phyloP scores from a whole-genome alignment of 2,329 filamentous ascomycete species.

The Fusarium dimerum region DNA sequence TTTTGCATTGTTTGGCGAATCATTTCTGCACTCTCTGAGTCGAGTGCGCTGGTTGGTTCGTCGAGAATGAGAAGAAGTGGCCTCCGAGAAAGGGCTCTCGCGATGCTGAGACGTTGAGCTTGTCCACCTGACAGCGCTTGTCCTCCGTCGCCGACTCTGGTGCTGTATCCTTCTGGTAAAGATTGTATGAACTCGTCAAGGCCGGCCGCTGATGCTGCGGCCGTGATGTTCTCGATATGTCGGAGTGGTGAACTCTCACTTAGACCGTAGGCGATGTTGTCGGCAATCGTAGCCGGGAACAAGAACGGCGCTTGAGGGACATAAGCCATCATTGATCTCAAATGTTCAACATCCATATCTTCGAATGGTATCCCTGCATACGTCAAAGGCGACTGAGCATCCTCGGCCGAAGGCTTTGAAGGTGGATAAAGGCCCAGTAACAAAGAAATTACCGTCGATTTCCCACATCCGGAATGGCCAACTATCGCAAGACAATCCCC shows the following conservation, averaged over 20 bases:
- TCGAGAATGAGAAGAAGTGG: slow-evolving; percentile 79
- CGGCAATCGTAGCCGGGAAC: slow-evolving; percentile 74
- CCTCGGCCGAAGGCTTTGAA: not conserved
- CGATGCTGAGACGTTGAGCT: slow-evolving; percentile 78
- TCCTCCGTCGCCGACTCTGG: slow-evolving; percentile 75
- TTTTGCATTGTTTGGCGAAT: slow-evolving; percentile 63
- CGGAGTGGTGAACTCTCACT: slow-evolving; percentile 53
- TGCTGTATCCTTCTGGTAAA: slow-evolving; percentile 62
- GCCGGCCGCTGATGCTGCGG: slow-evolving; percentile 59
- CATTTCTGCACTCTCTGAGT: slow-evolving; percentile 64
- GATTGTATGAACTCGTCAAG: slow-evolving; percentile 77
- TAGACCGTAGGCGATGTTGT: slow-evolving; percentile 84
- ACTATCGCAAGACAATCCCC: slow-evolving; percentile 76
- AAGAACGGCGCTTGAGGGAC: slow-evolving; percentile 73
- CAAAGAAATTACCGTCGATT: slow-evolving; percentile 78
- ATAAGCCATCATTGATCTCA: slow-evolving; percentile 65
- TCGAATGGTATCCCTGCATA: slow-evolving; percentile 60
- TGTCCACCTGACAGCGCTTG: slow-evolving; percentile 77
- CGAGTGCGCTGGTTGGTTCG: slow-evolving; percentile 82
- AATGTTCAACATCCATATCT: slow-evolving; percentile 57
- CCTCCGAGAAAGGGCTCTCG: slow-evolving; percentile 70
- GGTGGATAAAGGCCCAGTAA: slow-evolving; percentile 70
- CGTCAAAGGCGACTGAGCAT: slow-evolving; percentile 44
- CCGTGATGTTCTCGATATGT: slow-evolving; percentile 44
- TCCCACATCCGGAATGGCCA: slow-evolving; percentile 84